Base-by-base conservation (phyloP, 192 early-diverging fungal species). In the Linnemannia schmuckeri region DNA sequence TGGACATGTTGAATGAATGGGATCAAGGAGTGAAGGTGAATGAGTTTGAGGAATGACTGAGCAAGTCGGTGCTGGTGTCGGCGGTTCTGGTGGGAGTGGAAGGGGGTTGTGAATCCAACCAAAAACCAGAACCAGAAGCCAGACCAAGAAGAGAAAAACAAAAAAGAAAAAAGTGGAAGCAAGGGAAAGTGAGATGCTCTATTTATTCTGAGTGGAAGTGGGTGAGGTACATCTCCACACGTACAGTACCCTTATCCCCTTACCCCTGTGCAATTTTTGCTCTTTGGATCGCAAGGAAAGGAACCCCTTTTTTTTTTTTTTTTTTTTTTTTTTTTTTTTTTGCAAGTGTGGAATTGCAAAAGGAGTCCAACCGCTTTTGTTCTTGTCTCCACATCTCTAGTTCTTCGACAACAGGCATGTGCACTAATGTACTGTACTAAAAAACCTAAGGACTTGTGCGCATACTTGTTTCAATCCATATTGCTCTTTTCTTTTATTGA, bases 61-160 rank as follows among this genome's bases (percentile, higher is more conserved):
- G 15, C 4, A 13, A 3, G 1, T 3, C 5, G 30, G 35, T 68
- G 68, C 22, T 9, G 70, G 40, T n/a, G 40, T 18, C 24, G 22
- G 15, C 40, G 22, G 37, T 38, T 46, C 12, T 46, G 40, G 18
- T 20, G 38, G 3, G 3, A 24, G 70, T 41, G 70, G 70, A 68
- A 68, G 70, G 35, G 12, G 40, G 70, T 66, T 66, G 49, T 52
- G 49, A 52, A 66, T 66, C 61, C 61, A 66, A 66, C 61, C 61
- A 66, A 66, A 66, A 66, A 66, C 61, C 61, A 66, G 61, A 66
- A 66, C 61, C 61, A 71, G 35, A 40, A 71, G 15, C 35, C 38
- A 42, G 24, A 71, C 38, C 18, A 42, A 24, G 38, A 71, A 71
- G 22, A 41, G 41, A 41, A 12, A 71, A 41, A n/a, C 4, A 24